Conservation (phyloP, 345 rosid species). For the Aquilaria malaccensis region DNA sequence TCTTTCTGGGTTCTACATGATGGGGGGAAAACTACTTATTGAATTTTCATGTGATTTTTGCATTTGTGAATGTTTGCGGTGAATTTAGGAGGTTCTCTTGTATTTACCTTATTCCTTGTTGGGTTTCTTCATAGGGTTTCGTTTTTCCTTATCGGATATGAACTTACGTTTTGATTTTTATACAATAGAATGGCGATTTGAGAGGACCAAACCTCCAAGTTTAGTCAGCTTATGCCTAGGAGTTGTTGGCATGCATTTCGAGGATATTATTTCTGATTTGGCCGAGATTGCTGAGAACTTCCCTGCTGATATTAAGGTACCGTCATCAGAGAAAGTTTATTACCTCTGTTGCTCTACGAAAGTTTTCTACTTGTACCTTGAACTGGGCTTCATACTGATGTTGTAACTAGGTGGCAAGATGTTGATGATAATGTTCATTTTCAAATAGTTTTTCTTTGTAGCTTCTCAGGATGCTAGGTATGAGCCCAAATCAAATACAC, state of each 20-base stretch:
- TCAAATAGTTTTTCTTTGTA: too few relatives aligned
- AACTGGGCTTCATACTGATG: too few relatives aligned
- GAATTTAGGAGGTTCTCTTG: neutral
- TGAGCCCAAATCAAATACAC: too few relatives aligned
- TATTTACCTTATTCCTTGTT: conserved; percentile 3
- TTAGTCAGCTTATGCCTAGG: conserved; percentile 73
- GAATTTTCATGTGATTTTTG: neutral
- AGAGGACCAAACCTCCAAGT: conserved; percentile 48
- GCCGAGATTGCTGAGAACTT: conserved; percentile 47
- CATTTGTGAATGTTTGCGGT: neutral
- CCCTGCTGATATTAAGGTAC: conserved; percentile 72
- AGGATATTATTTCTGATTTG: conserved; percentile 60
- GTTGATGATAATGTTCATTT: too few relatives aligned
- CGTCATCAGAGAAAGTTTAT: neutral
- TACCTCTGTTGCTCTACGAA: neutral
- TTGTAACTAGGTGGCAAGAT: too few relatives aligned
- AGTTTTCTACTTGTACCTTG: too few relatives aligned
- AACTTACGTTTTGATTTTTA: conserved; percentile 6
- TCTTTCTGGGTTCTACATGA: neutral
- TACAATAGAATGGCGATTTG: conserved; percentile 24
- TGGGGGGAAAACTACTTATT: neutral
- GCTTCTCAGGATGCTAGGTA: too few relatives aligned
- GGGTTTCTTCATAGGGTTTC: neutral
- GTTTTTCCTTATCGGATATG: neutral
- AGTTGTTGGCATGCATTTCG: conserved; percentile 73